These are phyloP conservation scores for Phytophthora hybrid DNA, from an alignment of 352 stramenopile genomes.

Conservation along the genomic window DNA sequence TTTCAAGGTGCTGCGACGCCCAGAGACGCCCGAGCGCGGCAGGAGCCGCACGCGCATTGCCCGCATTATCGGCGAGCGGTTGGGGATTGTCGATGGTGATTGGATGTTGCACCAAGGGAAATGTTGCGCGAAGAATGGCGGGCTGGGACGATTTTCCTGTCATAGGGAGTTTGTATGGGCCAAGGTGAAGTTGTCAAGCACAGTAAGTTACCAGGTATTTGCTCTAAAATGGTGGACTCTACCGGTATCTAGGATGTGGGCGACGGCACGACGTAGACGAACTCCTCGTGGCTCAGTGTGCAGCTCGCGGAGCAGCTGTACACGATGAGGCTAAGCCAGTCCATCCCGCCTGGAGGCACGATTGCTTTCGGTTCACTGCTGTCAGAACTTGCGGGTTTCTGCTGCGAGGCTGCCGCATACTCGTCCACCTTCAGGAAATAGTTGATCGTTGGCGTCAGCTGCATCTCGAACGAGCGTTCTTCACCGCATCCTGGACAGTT, in stretches of 20 bases:
- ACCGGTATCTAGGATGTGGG: slow-evolving; percentile 30
- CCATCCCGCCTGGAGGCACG: slow-evolving; percentile 59
- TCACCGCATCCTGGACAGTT: slow-evolving; percentile 62
- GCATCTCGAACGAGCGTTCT: slow-evolving; percentile 81
- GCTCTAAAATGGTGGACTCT: background rate
- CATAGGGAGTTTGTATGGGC: background rate
- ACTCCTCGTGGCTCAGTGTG: slow-evolving; percentile 66
- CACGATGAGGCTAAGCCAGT: slow-evolving; percentile 83
- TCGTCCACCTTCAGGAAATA: slow-evolving; percentile 90
- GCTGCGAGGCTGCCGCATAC: slow-evolving; percentile 38
- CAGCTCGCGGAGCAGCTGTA: slow-evolving; percentile 84
- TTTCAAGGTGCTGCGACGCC: slow-evolving; percentile 14
- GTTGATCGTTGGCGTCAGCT: slow-evolving; percentile 85
- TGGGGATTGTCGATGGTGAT: slow-evolving; percentile 13
- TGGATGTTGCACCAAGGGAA: slow-evolving; percentile 20
- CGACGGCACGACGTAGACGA: slow-evolving; percentile 68
- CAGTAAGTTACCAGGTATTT: background rate
- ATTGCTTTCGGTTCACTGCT: slow-evolving; percentile 7
- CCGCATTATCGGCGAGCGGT: slow-evolving; percentile 30
- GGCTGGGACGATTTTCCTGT: too few species aligned
- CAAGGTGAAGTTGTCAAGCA: background rate
- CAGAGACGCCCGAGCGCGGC: slow-evolving; percentile 13
- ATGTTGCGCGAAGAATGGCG: slow-evolving; percentile 29
- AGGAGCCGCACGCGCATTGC: slow-evolving; percentile 25
- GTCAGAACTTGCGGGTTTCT: background rate